Base-by-base conservation (phyloP, 768 basidiomycete genomes). In the Coprinopsis strossmayeri region DNA sequence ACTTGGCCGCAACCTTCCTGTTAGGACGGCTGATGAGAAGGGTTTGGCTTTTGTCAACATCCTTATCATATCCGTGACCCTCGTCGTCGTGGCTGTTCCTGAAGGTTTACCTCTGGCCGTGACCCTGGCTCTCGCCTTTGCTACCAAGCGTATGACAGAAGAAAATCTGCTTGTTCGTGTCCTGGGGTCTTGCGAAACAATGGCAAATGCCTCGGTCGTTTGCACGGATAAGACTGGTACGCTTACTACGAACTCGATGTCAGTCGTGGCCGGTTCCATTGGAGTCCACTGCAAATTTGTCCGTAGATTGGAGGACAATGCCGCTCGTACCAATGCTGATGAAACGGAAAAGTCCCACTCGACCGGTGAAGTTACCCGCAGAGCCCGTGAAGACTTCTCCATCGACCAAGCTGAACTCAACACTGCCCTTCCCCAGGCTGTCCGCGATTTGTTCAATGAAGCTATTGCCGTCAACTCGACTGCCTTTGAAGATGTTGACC, bases 171-270 rank as follows among this genome's bases (percentile, higher is more conserved):
- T 99, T 35, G 96, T 98, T 25, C 92, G 95, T 47, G 90, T 97
- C 3, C 80, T 99, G 27, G 90, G 90, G 5, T 93, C 93, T 11
- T 98, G 95, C 66, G 96, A 99, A 69, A 98, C 92, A 0, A 98
- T 98, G 95, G 95, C 90, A 18, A 97, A 97, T 57, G 90, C 95
- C 3, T 94, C 88, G 18, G 93, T 97, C 50, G 80, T 97, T 2
- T 93, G 91, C 67, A 94, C 92, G 12, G 92, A 94, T 74, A 94
- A 95, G 70, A 95, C 93, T 1, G 95, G 95, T 30, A 97, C 95
- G 7, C 82, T 99, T 20, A 99, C 96, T 0, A 86, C 91, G 61
- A 98, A 98, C 68, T 70, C 70, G 56, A 99, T 99, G 96, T 82
- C 86, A 9, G 90, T 98, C 54, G 96, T 99, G 44, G 94, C 95